Base-by-base conservation (phyloP, 495 filamentous ascomycete genomes). In the Haplographium delicatum region DNA sequence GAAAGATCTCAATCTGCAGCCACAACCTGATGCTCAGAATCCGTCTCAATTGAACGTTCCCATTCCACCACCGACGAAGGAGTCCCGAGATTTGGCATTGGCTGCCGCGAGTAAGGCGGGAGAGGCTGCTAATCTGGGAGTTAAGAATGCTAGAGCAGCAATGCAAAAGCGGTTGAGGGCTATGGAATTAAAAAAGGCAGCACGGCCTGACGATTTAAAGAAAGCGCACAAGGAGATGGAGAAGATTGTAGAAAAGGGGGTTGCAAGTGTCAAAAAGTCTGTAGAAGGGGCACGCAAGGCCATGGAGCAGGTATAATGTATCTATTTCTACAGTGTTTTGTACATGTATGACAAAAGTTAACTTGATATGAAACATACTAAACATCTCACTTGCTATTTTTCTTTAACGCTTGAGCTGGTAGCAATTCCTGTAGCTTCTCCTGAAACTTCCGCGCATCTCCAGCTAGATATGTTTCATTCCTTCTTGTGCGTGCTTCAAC, bases 161-260 rank as follows among this genome's bases (percentile, higher is more conserved):
- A 76, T 85, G 64, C 72, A 83, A 56, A 86, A 88, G 63, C 79
- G 74, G 51, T 68, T 85, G 30, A 79, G 85, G 68, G 73, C 70
- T 37, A 72, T 79, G 66, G 72, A 81, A 54, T 66, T 76, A 42
- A 65, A 69, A 47, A 75, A 85, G 54, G 53, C 70, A 18, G 80
- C 74, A 11, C 54, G 78, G 46, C 77, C 79, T 16, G 88, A 93
- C 64, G 80, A 88, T 63, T 67, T 82, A 61, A 71, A 78, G 55
- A 83, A 80, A 61, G 79, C 83, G 5, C 74, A 80, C 35, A 75
- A 79, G 41, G 74, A 79, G 69, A 77, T 90, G 77, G 84, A 89
- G 59, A 88, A 88, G 68, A 56, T 86, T 48, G 80, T 86, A 30
- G 84, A 90, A 51, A 82, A 82, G 61, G 75, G 78, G 43, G 74